Evolutionary conservation across 495 filamentous ascomycete genomes (phyloP).

Genomic region (Penicillium cinerascens): DNA sequence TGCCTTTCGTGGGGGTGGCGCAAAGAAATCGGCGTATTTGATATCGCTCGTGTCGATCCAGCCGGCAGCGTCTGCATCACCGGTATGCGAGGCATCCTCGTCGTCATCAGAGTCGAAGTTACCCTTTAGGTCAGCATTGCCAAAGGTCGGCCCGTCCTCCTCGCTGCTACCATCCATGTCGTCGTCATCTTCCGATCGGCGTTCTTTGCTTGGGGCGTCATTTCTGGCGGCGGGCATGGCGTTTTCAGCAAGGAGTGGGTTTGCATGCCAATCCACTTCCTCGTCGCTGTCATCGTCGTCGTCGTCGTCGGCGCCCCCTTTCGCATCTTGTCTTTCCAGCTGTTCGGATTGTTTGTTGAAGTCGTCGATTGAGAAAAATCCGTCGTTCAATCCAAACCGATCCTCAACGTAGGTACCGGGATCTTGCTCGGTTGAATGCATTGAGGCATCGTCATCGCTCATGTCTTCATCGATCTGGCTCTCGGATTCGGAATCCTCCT

Average conservation of each 20-base stretch:
- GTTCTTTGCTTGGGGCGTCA: slow-evolving; percentile 9
- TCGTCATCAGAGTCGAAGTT: slow-evolving; percentile 31
- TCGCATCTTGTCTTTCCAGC: slow-evolving; percentile 75
- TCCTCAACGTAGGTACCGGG: slow-evolving; percentile 52
- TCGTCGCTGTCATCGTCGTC: slow-evolving; percentile 65
- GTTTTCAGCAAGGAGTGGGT: slow-evolving; percentile 51
- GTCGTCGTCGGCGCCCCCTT: slow-evolving; percentile 62
- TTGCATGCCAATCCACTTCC: slow-evolving; percentile 81
- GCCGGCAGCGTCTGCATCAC: slow-evolving; percentile 38
- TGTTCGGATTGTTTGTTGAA: slow-evolving; percentile 92
- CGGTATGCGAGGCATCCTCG: neutral
- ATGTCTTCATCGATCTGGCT: slow-evolving; percentile 21
- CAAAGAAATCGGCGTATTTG: slow-evolving; percentile 87
- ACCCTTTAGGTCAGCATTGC: slow-evolving; percentile 59
- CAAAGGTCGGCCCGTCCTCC: slow-evolving; percentile 75
- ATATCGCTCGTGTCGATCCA: slow-evolving; percentile 78
- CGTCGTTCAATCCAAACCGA: slow-evolving; percentile 76
- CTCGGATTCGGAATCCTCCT: slow-evolving; percentile 13
- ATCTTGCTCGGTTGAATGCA: slow-evolving; percentile 27
- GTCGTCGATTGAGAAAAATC: slow-evolving; percentile 96
- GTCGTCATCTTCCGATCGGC: slow-evolving; percentile 25
- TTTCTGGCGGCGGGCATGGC: slow-evolving; percentile 14
- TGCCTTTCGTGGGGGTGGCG: slow-evolving; percentile 70
- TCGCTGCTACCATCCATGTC: slow-evolving; percentile 54
- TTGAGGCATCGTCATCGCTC: slow-evolving; percentile 17